A percentile compares a stretch with the other conserved stretches of the same genome.
Conservation (phyloP, 495 filamentous ascomycete species). For the Aspergillus ostianus region DNA sequence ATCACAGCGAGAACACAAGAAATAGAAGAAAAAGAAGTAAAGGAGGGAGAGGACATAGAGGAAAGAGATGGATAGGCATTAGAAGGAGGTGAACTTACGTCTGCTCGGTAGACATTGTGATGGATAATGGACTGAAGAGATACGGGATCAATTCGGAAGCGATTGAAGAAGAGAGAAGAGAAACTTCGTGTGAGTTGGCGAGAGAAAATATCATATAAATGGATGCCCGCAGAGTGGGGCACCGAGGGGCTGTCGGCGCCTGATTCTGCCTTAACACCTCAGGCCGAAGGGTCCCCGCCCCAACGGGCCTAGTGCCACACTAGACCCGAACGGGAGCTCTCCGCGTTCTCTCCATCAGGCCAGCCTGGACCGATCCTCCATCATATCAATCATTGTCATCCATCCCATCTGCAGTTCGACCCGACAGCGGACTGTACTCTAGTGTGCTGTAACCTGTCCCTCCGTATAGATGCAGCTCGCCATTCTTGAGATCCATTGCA, state of each 20-base stretch:
- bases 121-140: slow-evolving; percentile 31
- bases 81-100: slow-evolving; percentile 64
- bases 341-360: slow-evolving; percentile 36
- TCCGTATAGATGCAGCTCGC: slow-evolving; percentile 38
- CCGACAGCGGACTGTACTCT: neutral
- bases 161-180: slow-evolving; percentile 25
- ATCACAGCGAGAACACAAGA: slow-evolving; percentile 20
- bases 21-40: slow-evolving; percentile 11
- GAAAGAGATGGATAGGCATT: slow-evolving; percentile 3
- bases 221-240: slow-evolving; percentile 27
- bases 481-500: slow-evolving; percentile 16
- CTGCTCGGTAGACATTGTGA: slow-evolving; percentile 84
- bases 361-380: slow-evolving; percentile 41
- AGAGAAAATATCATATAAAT: slow-evolving; percentile 26
- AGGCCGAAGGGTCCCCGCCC: neutral
- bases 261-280: slow-evolving; percentile 26
- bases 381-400: slow-evolving; percentile 1
- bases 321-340: slow-evolving; percentile 20
- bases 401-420: neutral
- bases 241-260: slow-evolving; percentile 14
- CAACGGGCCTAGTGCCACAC: slow-evolving; percentile 16
- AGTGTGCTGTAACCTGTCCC: slow-evolving; percentile 22
- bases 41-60: slow-evolving; percentile 23
- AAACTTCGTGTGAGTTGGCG: slow-evolving; percentile 24
- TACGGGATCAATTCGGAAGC: slow-evolving; percentile 27